Evolutionary conservation across 2,329 filamentous ascomycete genomes (phyloP).

Genomic region (Magnaporthiopsis rhizophila): DNA sequence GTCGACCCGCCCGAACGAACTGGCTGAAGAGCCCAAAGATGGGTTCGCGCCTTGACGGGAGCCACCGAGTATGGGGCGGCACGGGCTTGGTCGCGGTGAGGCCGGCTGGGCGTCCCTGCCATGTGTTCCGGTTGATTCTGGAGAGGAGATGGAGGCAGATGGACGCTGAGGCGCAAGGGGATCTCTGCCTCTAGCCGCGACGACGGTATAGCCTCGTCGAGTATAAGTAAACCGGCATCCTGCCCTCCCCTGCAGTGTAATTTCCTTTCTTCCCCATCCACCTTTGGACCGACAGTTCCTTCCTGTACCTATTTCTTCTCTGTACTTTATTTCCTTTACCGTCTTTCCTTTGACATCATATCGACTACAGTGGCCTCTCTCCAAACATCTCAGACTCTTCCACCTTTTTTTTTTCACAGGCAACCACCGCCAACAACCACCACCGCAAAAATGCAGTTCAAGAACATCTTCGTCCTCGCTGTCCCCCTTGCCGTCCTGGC

Average conservation of each 20-base stretch:
- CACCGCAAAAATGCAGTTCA: conserved; percentile 6
- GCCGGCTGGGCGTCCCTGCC: no score
- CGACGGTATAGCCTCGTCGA: neutral
- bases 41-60: neutral
- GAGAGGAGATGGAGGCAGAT: no score
- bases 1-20: no score
- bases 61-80: no score
- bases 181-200: no score
- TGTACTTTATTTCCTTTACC: neutral
- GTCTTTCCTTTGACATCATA: neutral
- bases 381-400: neutral
- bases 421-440: neutral
- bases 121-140: no score
- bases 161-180: no score
- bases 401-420: neutral
- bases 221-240: neutral
- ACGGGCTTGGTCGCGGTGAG: no score
- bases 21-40: neutral
- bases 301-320: neutral
- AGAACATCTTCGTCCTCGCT: neutral
- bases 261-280: neutral
- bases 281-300: neutral
- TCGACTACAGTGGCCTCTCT: neutral
- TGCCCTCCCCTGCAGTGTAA: neutral
- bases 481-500: neutral